Base-by-base conservation (phyloP, 208 protist species). In the Trypanosoma caninum region DNA sequence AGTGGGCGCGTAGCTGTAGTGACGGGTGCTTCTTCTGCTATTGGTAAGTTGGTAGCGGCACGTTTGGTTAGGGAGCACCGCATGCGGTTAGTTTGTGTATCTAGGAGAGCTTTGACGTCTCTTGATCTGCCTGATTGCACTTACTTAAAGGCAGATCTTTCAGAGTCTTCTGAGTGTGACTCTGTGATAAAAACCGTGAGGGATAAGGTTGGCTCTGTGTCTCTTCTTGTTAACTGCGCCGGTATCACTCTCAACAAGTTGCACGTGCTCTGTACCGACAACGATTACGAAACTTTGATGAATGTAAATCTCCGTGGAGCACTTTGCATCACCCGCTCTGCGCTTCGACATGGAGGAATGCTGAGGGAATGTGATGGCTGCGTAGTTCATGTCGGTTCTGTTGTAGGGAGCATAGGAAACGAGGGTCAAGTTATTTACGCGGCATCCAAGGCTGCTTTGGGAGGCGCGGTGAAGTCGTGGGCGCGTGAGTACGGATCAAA, bases 361-460 rank as follows among this genome's bases (percentile, higher is more conserved):
- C 62, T 95, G 4, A 69, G 70, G 35, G 16, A 20, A 10, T 70
- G 78, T 8, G 77, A 79, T 27, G 83, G 74, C 14, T 68, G 76
- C 27, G 84, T 94, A 40, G 64, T 93, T 44, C 82, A 86, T 54
- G 80, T 96, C 35, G 89, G 91, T 34, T 92, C 82, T 40, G 76
- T 94, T 20, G 83, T 85, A 8, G 86, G 82, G 34, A 31, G 64
- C 23, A 64, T 74, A 34, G 89, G 89, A 8, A 96, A 96, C 72
- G 71, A 76, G 38, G 94, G 94, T 14, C 92, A 97, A 72, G 80
- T 91, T 33, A 55, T 94, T 23, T 98, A 98, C 74, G 56, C 77
- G 16, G 89, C 94, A 30, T 86, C 92, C 11, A 98, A 98, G 61
- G 88, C 92, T 0, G 94, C 87, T 22, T 72, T 98, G 18, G 65